Conservation (phyloP, 176 grass and related monocot species). For the Oryza coarctata region DNA sequence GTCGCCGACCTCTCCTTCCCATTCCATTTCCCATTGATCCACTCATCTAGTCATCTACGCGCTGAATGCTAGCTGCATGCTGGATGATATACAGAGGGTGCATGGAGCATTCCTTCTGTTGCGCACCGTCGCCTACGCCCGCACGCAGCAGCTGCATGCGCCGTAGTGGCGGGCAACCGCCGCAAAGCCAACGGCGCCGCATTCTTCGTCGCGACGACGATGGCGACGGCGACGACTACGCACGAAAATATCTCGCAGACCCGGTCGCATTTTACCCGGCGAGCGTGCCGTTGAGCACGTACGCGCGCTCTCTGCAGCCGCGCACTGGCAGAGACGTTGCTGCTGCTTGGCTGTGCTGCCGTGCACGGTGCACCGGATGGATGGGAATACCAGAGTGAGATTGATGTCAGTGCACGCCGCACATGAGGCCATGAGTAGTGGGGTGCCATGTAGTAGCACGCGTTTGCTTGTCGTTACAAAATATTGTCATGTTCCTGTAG, state of each 20-base stretch:
- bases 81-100: not conserved
- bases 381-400: no score
- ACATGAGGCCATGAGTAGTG: no score
- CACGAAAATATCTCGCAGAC: not conserved
- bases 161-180: not conserved
- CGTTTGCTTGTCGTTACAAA: not conserved
- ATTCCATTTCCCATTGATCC: not conserved
- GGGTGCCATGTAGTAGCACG: not conserved
- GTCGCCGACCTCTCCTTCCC: not conserved
- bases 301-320: not conserved
- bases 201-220: not conserved
- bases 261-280: not conserved
- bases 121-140: not conserved
- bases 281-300: no score
- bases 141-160: not conserved
- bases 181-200: not conserved
- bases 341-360: not conserved
- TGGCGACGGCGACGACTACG: not conserved
- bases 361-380: not conserved
- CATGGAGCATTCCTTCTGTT: not conserved
- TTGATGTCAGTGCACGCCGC: no score
- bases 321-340: not conserved
- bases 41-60: no score
- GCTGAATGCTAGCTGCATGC: no score
- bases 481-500: not conserved